Conservation (phyloP, 441 rosid genomes). For the Aleurites moluccanus region DNA sequence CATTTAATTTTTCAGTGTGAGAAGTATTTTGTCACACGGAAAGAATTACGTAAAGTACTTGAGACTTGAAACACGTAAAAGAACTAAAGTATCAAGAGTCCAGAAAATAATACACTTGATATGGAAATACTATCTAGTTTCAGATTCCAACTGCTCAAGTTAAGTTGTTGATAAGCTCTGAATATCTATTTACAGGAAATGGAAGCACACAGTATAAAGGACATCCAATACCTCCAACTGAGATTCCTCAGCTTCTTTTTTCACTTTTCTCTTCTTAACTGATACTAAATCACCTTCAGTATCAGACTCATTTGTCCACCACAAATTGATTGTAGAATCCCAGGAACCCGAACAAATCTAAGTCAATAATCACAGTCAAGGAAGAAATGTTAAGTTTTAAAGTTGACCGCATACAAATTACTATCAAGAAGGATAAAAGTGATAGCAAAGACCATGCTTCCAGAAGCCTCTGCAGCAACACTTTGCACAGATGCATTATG, state of each 20-base stretch:
- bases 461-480: constrained; percentile 65
- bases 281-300: constrained; percentile 55
- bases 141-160: constrained; percentile 1
- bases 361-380: constrained; percentile 4
- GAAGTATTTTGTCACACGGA: not conserved
- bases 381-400: not conserved
- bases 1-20: not conserved
- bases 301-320: constrained; percentile 60
- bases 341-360: constrained; percentile 81
- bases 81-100: not conserved
- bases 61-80: not conserved
- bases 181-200: constrained; percentile 1
- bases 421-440: constrained; percentile 5
- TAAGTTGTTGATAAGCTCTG: constrained; percentile 14
- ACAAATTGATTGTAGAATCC: constrained; percentile 84
- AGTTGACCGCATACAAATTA: not conserved
- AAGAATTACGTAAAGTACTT: not conserved
- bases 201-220: not conserved
- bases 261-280: constrained; percentile 83
- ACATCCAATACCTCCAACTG: constrained; percentile 63
- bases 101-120: not conserved
- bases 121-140: not conserved
- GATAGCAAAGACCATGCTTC: constrained; percentile 60
- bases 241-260: constrained; percentile 53
- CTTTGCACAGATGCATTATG: constrained; percentile 87